Percentiles rank a stretch among this genome's conserved stretches.
Conservation (phyloP, 192 early-diverging fungal genomes). For the Linnemannia hyalina region DNA sequence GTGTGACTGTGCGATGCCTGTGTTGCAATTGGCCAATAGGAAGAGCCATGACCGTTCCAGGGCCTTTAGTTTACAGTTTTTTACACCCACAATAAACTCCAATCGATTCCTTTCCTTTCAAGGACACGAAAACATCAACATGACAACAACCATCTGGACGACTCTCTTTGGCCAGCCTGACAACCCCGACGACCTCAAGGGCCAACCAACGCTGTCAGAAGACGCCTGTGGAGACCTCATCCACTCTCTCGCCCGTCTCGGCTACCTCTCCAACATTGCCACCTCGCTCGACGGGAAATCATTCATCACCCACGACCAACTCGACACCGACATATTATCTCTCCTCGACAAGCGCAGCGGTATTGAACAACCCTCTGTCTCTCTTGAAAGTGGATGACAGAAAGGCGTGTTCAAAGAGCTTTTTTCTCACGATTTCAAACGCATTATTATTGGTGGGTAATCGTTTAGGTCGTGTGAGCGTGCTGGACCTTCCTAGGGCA, state of each 20-base stretch:
- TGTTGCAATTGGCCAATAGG: neutral
- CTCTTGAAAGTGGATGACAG: too few species aligned
- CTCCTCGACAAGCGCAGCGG: conserved; percentile 35
- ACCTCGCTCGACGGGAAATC: conserved; percentile 40
- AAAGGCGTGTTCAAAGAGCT: neutral
- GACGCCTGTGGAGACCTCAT: conserved; percentile 44
- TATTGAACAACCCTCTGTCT: neutral
- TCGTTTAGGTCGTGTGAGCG: conserved; percentile 28
- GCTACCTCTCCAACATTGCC: conserved; percentile 27
- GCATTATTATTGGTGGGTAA: neutral
- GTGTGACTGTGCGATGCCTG: neutral
- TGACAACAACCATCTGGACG: conserved; percentile 43
- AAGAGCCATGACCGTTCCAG: neutral
- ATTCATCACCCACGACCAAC: conserved; percentile 52
- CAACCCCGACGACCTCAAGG: conserved; percentile 29
- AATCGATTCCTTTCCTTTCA: neutral
- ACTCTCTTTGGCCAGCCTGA: conserved; percentile 35
- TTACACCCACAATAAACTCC: neutral
- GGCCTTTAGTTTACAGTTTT: neutral
- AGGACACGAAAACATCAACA: conserved; percentile 20
- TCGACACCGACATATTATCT: conserved; percentile 23
- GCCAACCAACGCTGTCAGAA: conserved; percentile 36
- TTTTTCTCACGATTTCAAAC: neutral
- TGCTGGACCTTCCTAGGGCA: conserved; percentile 35
- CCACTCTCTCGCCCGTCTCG: conserved; percentile 37